These are phyloP conservation scores for Ottelia alismoides DNA, from an alignment of 106 monocot genomes.

Conservation along the genomic window DNA sequence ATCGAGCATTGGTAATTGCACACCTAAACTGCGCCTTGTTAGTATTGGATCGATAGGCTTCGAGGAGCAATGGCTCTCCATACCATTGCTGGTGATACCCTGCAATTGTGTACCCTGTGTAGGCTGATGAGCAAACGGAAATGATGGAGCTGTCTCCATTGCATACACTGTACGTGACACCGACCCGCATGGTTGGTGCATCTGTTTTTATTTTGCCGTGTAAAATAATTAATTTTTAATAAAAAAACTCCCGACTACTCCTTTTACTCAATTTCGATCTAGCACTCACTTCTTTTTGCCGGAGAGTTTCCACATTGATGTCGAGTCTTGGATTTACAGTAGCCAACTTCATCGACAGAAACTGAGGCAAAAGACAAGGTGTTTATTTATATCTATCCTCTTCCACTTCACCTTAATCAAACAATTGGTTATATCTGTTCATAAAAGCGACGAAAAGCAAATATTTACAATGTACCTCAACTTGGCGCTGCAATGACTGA, in stretches of 20 bases:
- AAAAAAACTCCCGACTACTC: too few species aligned
- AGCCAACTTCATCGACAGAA: slow-evolving; percentile 37
- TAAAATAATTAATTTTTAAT: too few species aligned
- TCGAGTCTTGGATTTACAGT: slow-evolving; percentile 23
- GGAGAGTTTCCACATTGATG: slow-evolving; percentile 16
- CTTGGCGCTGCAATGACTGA: slow-evolving; percentile 15
- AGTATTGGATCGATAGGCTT: slow-evolving; percentile 3
- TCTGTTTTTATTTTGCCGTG: too few species aligned
- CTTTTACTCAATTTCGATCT: too few species aligned
- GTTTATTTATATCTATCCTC: background rate
- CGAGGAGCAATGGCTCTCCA: background rate
- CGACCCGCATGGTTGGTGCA: too few species aligned
- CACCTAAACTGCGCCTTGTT: too few species aligned
- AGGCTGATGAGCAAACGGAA: slow-evolving; percentile 6
- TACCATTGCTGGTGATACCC: background rate
- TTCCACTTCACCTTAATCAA: background rate
- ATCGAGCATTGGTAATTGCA: too few species aligned
- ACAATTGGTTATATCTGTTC: too few species aligned
- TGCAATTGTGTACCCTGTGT: background rate
- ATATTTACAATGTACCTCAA: slow-evolving; percentile 9
- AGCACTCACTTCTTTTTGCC: too few species aligned
- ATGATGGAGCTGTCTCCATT: too few species aligned
- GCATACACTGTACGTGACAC: too few species aligned
- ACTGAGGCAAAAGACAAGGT: slow-evolving; percentile 6
- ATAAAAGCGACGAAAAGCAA: background rate